Evolutionary conservation across 2,329 filamentous ascomycete species (phyloP), one percentile per base, ranked within the genome.

Genomic region (Claviceps cyperi): DNA sequence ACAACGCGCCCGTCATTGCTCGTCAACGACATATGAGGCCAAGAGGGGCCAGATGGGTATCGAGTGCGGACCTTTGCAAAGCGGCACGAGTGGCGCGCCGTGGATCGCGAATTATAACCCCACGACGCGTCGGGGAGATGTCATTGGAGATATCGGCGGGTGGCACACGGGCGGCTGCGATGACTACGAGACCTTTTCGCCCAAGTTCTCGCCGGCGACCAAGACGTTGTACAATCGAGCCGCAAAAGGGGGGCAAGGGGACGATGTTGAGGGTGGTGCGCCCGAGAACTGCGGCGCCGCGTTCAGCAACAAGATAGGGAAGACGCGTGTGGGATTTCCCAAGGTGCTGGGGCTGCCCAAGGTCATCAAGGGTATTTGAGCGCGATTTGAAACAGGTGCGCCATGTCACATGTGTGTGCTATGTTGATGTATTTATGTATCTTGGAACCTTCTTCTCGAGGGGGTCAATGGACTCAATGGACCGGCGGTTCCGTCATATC

Each of bases 111-210:
- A 48, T 36, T 53, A 53, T 28, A 36, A 52, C 37, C 15, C 47
- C 32, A 15, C 19, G 37, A 52, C 52, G 15, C 41, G 28, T 44
- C 36, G 35, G 19, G 52, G 52, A 0, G 44, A 47, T 15, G 47
- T 53, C n/a, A 53, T 53, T 36, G 52, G 52, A 3, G 49, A 50
- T 28, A 47, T 52, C 13, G 52, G 52, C 40, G 52, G 52, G 28
- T 52, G 47, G 52, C 52, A 53, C 43, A 53, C 52, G 14, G 52
- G 52, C 24, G 52, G 52, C n/a, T 53, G 52, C 40, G 50, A 51
- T 36, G 46, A 51, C 41, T 48, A 51, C 35, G 50, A 51, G 50
- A 51, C 50, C 13, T 51, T 51, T 38, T 51, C 50, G 19, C 38
- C 46, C 46, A 45, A 39, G 7, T 51, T 51, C 41, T 51, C 50